Percentiles rank a stretch among this genome's conserved stretches.
Conservation (phyloP, 352 stramenopile species). For the Aphanomyces astaci region DNA sequence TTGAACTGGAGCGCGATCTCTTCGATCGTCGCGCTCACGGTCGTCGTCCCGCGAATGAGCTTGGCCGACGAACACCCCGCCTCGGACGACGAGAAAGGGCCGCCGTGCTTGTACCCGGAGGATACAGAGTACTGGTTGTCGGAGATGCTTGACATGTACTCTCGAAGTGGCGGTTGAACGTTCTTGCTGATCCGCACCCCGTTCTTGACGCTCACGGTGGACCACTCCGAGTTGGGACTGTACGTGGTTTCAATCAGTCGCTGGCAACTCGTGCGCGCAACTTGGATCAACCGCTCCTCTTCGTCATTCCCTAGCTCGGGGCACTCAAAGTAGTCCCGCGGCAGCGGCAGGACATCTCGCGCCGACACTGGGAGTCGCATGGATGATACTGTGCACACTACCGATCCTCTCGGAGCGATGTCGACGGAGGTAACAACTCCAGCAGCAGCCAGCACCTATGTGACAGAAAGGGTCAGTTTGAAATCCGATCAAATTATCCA, state of each 20-base stretch:
- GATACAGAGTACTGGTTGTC: background rate
- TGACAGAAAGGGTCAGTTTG: no score
- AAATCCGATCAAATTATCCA: no score
- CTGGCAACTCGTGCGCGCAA: conserved; percentile 14
- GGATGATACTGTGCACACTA: no score
- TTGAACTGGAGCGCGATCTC: conserved; percentile 84
- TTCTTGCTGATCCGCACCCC: conserved; percentile 22
- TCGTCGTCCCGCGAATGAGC: conserved; percentile 25
- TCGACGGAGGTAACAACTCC: background rate
- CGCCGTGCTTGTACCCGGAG: background rate
- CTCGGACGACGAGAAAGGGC: no score
- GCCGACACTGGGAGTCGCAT: background rate
- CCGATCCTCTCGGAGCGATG: no score
- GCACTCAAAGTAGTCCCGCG: conserved; percentile 24
- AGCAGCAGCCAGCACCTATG: no score
- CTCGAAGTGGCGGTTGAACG: background rate
- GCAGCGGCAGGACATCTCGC: conserved; percentile 9
- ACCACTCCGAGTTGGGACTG: conserved; percentile 19
- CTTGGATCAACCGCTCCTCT: conserved; percentile 12
- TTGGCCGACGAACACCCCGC: background rate
- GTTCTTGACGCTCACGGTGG: conserved; percentile 12
- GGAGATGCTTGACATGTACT: conserved; percentile 9
- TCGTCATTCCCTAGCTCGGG: conserved; percentile 8
- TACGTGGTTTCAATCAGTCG: conserved; percentile 22
- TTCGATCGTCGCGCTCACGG: conserved; percentile 77